Evolutionary conservation across 768 basidiomycete species (phyloP).

Genomic region (Boletus huronensis): DNA sequence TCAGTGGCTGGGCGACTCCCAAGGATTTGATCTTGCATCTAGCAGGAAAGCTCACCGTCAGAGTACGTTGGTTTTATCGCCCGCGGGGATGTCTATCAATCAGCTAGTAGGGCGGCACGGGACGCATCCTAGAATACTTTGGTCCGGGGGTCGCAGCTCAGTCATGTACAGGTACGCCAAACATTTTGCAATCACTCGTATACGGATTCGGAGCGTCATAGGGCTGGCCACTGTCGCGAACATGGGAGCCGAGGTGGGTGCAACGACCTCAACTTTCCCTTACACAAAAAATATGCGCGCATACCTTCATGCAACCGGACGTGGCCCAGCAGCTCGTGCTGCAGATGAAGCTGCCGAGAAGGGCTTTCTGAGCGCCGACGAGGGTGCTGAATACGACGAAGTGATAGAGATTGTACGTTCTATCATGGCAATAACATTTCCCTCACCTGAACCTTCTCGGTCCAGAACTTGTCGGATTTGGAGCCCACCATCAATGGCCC

Average conservation of each 20-base stretch:
- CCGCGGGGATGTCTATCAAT: background rate
- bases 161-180: conserved; percentile 78
- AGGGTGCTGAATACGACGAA: conserved; percentile 91
- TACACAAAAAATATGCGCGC: conserved; percentile 87
- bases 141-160: conserved; percentile 86
- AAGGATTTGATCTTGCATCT: conserved; percentile 96
- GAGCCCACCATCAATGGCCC: conserved; percentile 96
- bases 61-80: conserved; percentile 48
- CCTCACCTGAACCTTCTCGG: background rate
- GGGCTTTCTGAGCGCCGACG: conserved; percentile 81
- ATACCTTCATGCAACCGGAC: conserved; percentile 88
- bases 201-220: conserved; percentile 22
- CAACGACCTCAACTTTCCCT: conserved; percentile 98
- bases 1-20: conserved; percentile 90
- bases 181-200: background rate
- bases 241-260: conserved; percentile 99
- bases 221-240: conserved; percentile 94
- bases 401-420: conserved; percentile 84
- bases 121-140: conserved; percentile 94
- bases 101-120: conserved; percentile 79
- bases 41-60: conserved; percentile 90
- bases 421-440: background rate
- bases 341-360: conserved; percentile 78
- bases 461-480: conserved; percentile 78
- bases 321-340: conserved; percentile 78